Evolutionary conservation across 2,329 filamentous ascomycete genomes (phyloP).

Genomic region (Cadophora sp.): DNA sequence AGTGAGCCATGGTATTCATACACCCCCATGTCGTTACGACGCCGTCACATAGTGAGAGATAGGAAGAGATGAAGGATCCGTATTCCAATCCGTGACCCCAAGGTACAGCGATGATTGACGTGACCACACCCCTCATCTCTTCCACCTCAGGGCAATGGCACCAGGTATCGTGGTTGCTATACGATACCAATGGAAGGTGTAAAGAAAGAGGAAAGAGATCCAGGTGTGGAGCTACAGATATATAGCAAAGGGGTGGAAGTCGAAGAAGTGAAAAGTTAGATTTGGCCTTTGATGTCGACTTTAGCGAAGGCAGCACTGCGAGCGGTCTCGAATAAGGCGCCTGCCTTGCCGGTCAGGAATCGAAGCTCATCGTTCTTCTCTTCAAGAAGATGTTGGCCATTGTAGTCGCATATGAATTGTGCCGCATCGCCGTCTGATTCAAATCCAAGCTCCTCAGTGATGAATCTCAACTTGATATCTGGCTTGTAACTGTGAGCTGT

Average conservation of each 20-base stretch:
- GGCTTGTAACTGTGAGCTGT: conserved; percentile 81
- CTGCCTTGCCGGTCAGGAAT: conserved; percentile 77
- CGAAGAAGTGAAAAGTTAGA: conserved; percentile 54
- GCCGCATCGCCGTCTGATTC: conserved; percentile 90
- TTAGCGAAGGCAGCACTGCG: conserved; percentile 78
- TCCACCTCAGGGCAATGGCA: conserved; percentile 28
- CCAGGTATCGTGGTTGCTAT: conserved; percentile 25
- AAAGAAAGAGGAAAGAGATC: conserved; percentile 33
- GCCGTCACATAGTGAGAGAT: conserved; percentile 25
- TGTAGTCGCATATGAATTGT: conserved; percentile 86
- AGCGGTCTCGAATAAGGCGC: conserved; percentile 74
- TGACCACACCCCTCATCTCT: conserved; percentile 22
- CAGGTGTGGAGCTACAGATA: conserved; percentile 32
- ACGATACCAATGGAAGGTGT: conserved; percentile 28
- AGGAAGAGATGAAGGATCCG: conserved; percentile 20
- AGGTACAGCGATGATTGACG: conserved; percentile 12
- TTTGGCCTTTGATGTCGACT: conserved; percentile 98
- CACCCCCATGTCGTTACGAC: conserved; percentile 19
- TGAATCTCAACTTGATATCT: conserved; percentile 85
- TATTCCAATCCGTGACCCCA: conserved; percentile 19
- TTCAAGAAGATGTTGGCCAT: conserved; percentile 77
- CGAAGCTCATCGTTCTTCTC: conserved; percentile 76
- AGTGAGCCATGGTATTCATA: conserved; percentile 1
- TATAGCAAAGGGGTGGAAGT: conserved; percentile 31
- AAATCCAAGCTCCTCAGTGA: conserved; percentile 96